Percentiles rank a stretch among this genome's conserved stretches.
Evolutionary conservation across 257 asterid species (phyloP).

Genomic region (Nyctanthes arbortristis): DNA sequence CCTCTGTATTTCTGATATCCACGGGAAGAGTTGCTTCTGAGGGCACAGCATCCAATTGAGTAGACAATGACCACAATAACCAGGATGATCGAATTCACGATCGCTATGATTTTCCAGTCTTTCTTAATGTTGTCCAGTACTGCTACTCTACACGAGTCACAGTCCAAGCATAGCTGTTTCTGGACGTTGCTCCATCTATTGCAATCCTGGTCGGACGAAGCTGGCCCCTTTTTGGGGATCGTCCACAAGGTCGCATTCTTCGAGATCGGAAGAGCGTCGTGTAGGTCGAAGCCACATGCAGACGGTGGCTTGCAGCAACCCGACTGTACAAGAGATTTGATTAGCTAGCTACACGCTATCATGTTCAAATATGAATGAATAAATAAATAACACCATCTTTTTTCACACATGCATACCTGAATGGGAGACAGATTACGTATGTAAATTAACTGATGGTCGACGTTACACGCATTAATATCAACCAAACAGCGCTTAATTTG

Average conservation of each 20-base stretch:
- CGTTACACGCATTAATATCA: constrained; percentile 42
- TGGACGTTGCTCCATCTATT: constrained; percentile 54
- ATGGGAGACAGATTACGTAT: constrained; percentile 28
- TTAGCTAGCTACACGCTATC: too few relatives aligned
- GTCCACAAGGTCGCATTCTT: constrained; percentile 57
- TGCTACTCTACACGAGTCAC: constrained; percentile 56
- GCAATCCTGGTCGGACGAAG: constrained; percentile 54
- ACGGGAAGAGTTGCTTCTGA: constrained; percentile 38
- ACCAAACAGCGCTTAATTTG: constrained; percentile 63
- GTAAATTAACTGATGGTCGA: too few relatives aligned
- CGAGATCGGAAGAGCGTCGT: too few relatives aligned
- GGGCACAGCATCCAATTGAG: constrained; percentile 71
- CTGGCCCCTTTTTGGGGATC: constrained; percentile 47
- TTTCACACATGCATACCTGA: too few relatives aligned
- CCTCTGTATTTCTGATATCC: neutral
- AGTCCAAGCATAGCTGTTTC: constrained; percentile 53
- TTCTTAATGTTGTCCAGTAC: constrained; percentile 37
- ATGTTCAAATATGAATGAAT: too few relatives aligned
- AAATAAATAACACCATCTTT: too few relatives aligned
- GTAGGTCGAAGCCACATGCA: constrained; percentile 53
- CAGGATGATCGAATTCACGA: constrained; percentile 35
- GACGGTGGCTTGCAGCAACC: constrained; percentile 86
- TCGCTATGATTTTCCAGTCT: constrained; percentile 55
- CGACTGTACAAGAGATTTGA: constrained; percentile 39
- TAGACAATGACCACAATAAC: constrained; percentile 36